Evolutionary conservation across 345 rosid species (phyloP).

Genomic region (Brassica nigra): DNA sequence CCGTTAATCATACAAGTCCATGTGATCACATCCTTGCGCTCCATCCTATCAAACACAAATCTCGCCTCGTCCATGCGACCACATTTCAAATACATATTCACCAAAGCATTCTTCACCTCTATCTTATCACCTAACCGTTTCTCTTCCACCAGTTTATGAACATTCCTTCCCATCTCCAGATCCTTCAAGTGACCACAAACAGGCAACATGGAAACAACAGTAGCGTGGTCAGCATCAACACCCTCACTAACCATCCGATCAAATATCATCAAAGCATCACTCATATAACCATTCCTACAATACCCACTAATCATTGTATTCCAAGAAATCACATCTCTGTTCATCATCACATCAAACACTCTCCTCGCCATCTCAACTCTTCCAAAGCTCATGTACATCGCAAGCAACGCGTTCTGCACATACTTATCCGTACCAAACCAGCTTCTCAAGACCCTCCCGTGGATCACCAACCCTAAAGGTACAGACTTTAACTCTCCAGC

Average conservation of each 20-base stretch:
- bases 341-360: conserved; percentile 54
- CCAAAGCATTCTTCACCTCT: conserved; percentile 45
- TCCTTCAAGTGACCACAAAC: conserved; percentile 66
- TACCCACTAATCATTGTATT: conserved; percentile 69
- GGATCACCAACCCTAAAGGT: conserved; percentile 49
- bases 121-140: conserved; percentile 48
- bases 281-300: conserved; percentile 52
- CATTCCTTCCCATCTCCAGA: conserved; percentile 52
- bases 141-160: conserved; percentile 54
- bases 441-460: conserved; percentile 51
- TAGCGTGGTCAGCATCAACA: conserved; percentile 58
- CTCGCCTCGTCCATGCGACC: conserved; percentile 61
- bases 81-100: conserved; percentile 68
- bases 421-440: conserved; percentile 41
- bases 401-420: conserved; percentile 60
- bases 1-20: conserved; percentile 75
- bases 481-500: conserved; percentile 46
- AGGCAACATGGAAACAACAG: conserved; percentile 55
- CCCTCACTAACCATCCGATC: conserved; percentile 49
- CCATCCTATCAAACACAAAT: conserved; percentile 57
- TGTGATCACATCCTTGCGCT: conserved; percentile 57
- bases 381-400: conserved; percentile 70
- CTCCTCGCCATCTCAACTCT: conserved; percentile 47
- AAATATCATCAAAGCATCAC: conserved; percentile 50
- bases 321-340: conserved; percentile 63